Percentiles rank a stretch among this genome's conserved stretches.
Evolutionary conservation across 441 rosid genomes (phyloP).

Genomic region (Melastoma candidum): DNA sequence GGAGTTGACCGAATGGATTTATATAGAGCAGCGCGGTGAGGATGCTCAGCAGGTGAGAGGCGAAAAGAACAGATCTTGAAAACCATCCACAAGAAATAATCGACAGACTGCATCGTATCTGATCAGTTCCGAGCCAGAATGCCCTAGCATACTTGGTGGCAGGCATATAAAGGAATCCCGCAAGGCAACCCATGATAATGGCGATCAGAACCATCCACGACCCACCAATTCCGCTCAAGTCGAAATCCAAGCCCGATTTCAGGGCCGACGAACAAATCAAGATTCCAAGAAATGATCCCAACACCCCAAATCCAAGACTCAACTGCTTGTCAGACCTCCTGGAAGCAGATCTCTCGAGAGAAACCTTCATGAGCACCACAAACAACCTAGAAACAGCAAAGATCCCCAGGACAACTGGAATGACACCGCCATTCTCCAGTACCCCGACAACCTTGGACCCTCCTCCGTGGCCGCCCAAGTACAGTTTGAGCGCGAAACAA

Average conservation of each 20-base stretch:
- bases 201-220: conserved; percentile 37
- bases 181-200: conserved; percentile 46
- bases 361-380: conserved; percentile 36
- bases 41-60: conserved; percentile 28
- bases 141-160: conserved; percentile 65
- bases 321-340: conserved; percentile 68
- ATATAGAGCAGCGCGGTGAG: conserved; percentile 76
- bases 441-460: conserved; percentile 23
- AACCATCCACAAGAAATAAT: conserved; percentile 80
- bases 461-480: conserved; percentile 14
- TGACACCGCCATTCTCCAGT: conserved; percentile 38
- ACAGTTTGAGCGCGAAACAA: conserved; percentile 31
- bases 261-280: conserved; percentile 36
- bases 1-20: conserved; percentile 50
- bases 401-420: conserved; percentile 46
- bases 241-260: conserved; percentile 42
- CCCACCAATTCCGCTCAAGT: conserved; percentile 43
- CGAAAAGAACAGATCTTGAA: conserved; percentile 46
- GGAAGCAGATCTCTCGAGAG: conserved; percentile 74
- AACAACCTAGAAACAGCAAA: conserved; percentile 35
- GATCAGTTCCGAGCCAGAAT: conserved; percentile 93
- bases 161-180: conserved; percentile 61
- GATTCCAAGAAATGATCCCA: conserved; percentile 54
- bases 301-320: conserved; percentile 34
- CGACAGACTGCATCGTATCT: conserved; percentile 44